Percentiles rank a stretch among this genome's conserved stretches.
Conservation (phyloP, 306 rosid genomes). For the Citrullus amarus region DNA sequence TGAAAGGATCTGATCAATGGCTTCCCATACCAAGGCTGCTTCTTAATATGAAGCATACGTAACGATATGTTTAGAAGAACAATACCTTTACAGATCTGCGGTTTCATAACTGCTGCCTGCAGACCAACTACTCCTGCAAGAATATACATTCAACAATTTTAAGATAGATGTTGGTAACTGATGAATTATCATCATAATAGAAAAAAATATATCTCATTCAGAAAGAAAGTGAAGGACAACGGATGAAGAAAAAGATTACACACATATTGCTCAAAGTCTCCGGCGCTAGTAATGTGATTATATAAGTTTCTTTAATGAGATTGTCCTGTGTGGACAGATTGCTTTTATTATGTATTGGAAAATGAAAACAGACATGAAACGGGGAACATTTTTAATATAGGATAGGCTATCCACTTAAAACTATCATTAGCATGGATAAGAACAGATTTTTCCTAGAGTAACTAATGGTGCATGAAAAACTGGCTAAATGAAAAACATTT, state of each 20-base stretch:
- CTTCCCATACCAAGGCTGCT: slow-evolving; percentile 91
- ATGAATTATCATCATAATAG: not conserved
- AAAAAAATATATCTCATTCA: not conserved
- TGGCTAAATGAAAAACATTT: not conserved
- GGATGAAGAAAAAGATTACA: not conserved
- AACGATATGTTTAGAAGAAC: slow-evolving; percentile 72
- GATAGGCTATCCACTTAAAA: not conserved
- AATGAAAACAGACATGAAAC: not conserved
- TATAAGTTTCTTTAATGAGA: not conserved
- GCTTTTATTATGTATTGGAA: not conserved
- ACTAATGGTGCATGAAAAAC: not conserved
- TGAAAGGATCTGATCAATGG: slow-evolving; percentile 78
- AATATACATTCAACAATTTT: slow-evolving; percentile 5
- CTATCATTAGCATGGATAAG: not conserved
- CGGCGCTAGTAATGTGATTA: not conserved
- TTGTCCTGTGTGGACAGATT: not conserved
- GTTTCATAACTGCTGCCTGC: slow-evolving; percentile 69
- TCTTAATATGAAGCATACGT: slow-evolving; percentile 85
- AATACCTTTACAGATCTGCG: slow-evolving; percentile 63
- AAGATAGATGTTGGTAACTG: not conserved
- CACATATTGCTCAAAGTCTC: not conserved
- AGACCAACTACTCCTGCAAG: slow-evolving; percentile 91
- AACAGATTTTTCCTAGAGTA: not conserved
- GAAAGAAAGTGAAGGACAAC: not conserved
- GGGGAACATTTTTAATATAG: not conserved